phyloP scores from a whole-genome alignment of 139 green algal genomes.

The Bryopsis sp. region DNA sequence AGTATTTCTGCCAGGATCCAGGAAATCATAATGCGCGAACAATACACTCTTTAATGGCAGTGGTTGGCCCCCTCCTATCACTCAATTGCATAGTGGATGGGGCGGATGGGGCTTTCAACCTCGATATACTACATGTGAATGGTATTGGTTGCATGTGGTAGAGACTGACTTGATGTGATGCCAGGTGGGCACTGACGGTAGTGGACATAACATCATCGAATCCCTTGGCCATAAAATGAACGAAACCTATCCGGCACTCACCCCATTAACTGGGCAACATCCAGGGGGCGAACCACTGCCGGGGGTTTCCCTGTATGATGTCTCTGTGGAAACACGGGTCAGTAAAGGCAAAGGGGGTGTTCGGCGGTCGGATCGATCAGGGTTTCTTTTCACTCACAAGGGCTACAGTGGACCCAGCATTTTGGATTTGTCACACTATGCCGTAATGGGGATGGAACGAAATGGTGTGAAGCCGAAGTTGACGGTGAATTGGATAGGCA shows the following conservation, averaged over 20 bases:
- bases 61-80: too few species aligned
- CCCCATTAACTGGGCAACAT: slow-evolving; percentile 63
- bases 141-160: too few species aligned
- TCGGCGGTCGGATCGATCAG: slow-evolving; percentile 36
- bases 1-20: too few species aligned
- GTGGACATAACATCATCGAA: slow-evolving; percentile 39
- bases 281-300: slow-evolving; percentile 34
- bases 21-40: too few species aligned
- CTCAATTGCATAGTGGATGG: too few species aligned
- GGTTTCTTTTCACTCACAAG: slow-evolving; percentile 82
- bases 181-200: slow-evolving; percentile 77
- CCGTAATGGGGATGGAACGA: slow-evolving; percentile 37
- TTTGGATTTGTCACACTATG: slow-evolving; percentile 72
- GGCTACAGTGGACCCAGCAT: slow-evolving; percentile 62
- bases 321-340: slow-evolving; percentile 18
- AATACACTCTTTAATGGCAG: too few species aligned
- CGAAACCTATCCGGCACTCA: slow-evolving; percentile 70
- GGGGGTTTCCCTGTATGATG: slow-evolving; percentile 44
- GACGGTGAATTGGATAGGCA: slow-evolving; percentile 16
- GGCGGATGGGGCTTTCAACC: too few species aligned
- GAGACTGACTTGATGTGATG: too few species aligned
- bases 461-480: background rate
- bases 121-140: too few species aligned
- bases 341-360: slow-evolving; percentile 31
- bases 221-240: slow-evolving; percentile 50